A percentile compares a stretch with the other conserved stretches of the same genome.
Conservation (phyloP, 345 rosid species). For the Cardiospermum halicacabum region DNA sequence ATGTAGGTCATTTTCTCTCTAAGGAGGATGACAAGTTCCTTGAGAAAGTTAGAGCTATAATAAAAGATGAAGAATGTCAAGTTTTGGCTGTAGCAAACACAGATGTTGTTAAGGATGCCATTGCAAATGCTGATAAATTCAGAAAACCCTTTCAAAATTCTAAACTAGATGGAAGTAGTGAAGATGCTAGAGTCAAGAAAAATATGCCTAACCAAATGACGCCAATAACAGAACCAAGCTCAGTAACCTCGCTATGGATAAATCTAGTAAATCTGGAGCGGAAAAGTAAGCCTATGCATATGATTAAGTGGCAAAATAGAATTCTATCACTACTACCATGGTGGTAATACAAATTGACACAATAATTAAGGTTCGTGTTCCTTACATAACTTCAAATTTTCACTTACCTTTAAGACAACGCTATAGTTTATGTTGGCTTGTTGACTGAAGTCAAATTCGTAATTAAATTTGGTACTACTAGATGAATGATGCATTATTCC, state of each 20-base stretch:
- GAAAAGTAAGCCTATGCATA: conserved; percentile 30
- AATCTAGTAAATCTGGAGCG: conserved; percentile 17
- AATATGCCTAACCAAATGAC: conserved; percentile 18
- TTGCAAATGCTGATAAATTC: conserved; percentile 54
- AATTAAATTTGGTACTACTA: too few relatives aligned
- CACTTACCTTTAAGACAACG: too few relatives aligned
- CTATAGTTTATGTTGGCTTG: too few relatives aligned
- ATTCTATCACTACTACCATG: conserved; percentile 81
- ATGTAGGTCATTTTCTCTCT: conserved; percentile 84
- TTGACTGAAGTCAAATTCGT: background rate
- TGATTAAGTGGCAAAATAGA: conserved; percentile 59
- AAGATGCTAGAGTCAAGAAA: conserved; percentile 24
- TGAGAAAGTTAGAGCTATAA: conserved; percentile 87
- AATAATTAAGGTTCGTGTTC: conserved; percentile 70
- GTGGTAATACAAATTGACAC: conserved; percentile 80
- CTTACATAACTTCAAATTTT: too few relatives aligned
- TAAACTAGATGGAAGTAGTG: conserved; percentile 22
- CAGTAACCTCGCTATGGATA: conserved; percentile 7
- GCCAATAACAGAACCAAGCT: conserved; percentile 15
- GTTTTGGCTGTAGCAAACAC: conserved; percentile 54
- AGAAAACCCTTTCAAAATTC: conserved; percentile 26
- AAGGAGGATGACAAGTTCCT: conserved; percentile 92
- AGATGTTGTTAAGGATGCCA: conserved; percentile 61
- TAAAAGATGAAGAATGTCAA: conserved; percentile 87
- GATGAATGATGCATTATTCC: background rate